These are phyloP conservation scores for Trichoderma reesei DNA, from an alignment of 495 filamentous ascomycete genomes.

Conservation along the genomic window DNA sequence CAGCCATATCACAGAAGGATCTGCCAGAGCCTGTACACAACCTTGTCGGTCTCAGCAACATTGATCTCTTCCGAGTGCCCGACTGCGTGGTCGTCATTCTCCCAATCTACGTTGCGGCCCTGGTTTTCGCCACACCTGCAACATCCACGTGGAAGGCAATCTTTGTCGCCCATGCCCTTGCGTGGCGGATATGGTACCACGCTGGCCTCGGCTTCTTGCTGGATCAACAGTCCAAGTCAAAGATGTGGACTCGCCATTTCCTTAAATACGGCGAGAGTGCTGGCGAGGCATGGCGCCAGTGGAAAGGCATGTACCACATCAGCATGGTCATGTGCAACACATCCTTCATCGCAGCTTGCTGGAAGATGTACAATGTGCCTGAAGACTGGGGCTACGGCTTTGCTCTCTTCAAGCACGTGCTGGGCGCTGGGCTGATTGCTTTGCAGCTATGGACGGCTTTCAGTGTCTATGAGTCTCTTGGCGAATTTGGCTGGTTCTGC, in stretches of 20 bases:
- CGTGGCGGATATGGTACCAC: constrained; percentile 89
- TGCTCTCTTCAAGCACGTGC: constrained; percentile 73
- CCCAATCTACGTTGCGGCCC: constrained; percentile 56
- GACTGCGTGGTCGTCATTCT: constrained; percentile 73
- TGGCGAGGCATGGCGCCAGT: constrained; percentile 91
- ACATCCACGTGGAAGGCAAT: constrained; percentile 62
- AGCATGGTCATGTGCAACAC: constrained; percentile 82
- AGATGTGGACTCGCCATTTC: constrained; percentile 93
- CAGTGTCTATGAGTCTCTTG: constrained; percentile 92
- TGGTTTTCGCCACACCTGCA: constrained; percentile 68
- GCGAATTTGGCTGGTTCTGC: constrained; percentile 99
- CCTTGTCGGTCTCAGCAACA: constrained; percentile 66
- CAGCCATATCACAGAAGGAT: constrained; percentile 22
- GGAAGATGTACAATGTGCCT: constrained; percentile 90
- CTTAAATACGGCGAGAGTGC: constrained; percentile 88
- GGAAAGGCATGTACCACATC: constrained; percentile 92
- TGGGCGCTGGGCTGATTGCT: constrained; percentile 70
- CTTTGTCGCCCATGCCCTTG: constrained; percentile 69
- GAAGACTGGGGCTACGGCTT: constrained; percentile 76
- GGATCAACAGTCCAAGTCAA: constrained; percentile 73
- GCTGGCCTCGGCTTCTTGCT: constrained; percentile 80
- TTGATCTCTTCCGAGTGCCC: constrained; percentile 78
- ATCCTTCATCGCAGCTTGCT: constrained; percentile 82
- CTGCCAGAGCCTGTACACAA: constrained; percentile 64
- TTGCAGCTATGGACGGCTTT: constrained; percentile 88